Conservation (phyloP, 352 stramenopile genomes). For the Phytophthora fragariaefolia region DNA sequence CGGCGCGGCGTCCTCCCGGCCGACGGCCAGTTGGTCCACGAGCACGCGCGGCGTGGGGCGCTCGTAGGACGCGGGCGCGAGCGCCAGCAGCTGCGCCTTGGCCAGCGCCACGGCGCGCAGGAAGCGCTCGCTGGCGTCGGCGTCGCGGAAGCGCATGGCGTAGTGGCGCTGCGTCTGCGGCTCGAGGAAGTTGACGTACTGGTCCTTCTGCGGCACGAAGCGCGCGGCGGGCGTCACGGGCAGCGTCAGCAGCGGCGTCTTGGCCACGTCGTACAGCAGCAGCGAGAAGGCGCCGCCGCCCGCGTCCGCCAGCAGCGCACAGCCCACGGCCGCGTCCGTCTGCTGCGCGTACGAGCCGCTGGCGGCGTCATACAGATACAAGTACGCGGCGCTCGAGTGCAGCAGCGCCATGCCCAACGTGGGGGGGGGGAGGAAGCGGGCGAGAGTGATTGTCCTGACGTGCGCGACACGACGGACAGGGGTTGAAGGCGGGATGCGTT, state of each 20-base stretch:
- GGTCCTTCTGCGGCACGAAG: constrained; percentile 73
- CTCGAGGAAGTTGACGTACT: constrained; percentile 80
- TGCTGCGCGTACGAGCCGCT: constrained; percentile 62
- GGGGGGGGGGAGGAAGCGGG: not conserved
- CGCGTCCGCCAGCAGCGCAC: constrained; percentile 50
- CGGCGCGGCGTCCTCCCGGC: constrained; percentile 47
- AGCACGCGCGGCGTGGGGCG: constrained; percentile 28
- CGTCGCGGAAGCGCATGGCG: constrained; percentile 82
- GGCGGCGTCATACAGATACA: constrained; percentile 68
- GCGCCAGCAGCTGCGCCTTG: constrained; percentile 61
- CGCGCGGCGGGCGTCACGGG: constrained; percentile 40
- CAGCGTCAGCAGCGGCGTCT: constrained; percentile 64
- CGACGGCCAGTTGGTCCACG: constrained; percentile 57
- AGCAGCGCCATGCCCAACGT: constrained; percentile 65
- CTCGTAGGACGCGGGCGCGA: constrained; percentile 28
- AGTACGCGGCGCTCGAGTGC: constrained; percentile 75
- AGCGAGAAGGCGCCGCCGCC: constrained; percentile 46
- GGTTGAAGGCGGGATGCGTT: not conserved
- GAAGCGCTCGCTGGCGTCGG: constrained; percentile 41
- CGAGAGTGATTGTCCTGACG: not conserved
- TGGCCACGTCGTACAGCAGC: constrained; percentile 77
- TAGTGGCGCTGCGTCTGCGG: constrained; percentile 58
- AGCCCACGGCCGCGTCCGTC: constrained; percentile 67
- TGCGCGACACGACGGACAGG: not conserved
- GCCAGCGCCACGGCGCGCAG: constrained; percentile 55